Evolutionary conservation across 108 stramenopile species (phyloP), one percentile per base, ranked within the genome.

Genomic region (Mediolabrus comicus): DNA sequence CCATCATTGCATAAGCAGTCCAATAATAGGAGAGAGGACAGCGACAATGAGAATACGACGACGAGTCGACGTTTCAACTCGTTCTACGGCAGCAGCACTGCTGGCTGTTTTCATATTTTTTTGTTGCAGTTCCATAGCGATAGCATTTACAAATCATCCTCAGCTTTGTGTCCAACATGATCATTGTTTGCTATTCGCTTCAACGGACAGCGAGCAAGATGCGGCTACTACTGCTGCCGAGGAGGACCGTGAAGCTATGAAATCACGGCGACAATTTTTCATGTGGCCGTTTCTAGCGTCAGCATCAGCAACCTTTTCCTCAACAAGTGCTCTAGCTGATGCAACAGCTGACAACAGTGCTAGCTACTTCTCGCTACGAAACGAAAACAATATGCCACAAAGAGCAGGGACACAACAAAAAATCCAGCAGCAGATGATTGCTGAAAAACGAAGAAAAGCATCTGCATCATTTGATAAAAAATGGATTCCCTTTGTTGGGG

Each of bases 351-450:
- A 49, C 16, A n/a, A n/a, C n/a, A 49, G 46, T n/a, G 19, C 46
- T 22, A 56, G 36, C 38, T 78, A 78, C 65, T 78, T 78, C 43
- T 78, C 70, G 13, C 69, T 78, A 30, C 39, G 56, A 30, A 78
- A 78, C 31, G 71, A 78, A 31, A 78, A 78, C 67, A 78, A 78
- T 52, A 54, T 71, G 28, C 70, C 77, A 28, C 70, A 71, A 61
- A 35, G 70, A 17, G 29, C 36, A 53, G 38, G 52, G 22, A 30
- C 56, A 6, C 69, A 71, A 30, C 62, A 70, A 31, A 69, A 71
- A 41, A 54, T 39, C 24, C 59, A 69, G 34, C 69, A 70, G n/a
- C 58, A 51, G 51, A 53, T 71, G 34, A 35, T 61, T 22, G 65
- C 59, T 30, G 64, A 78, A 14, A 53, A 51, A 51, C 59, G 59